Evolutionary conservation across 1,284 basidiomycete genomes (phyloP), one percentile per base, ranked within the genome.

Genomic region (Ustilago curta): DNA sequence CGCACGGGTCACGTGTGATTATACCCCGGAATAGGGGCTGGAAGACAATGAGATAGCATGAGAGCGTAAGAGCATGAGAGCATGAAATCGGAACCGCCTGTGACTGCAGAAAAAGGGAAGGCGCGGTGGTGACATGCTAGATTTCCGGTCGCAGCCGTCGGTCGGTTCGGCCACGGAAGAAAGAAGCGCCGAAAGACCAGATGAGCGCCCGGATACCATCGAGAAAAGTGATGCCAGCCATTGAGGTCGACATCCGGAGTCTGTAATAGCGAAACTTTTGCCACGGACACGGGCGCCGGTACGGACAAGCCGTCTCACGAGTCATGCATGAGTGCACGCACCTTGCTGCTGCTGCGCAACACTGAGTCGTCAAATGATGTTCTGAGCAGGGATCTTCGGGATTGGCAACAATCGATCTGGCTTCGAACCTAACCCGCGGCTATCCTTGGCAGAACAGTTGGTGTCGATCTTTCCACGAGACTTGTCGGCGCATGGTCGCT

Each of bases 321-420:
- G 16, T 29, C 32, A 35, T 66, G 51, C 52, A 55, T 21, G 18
- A 31, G 40, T 37, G 63, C 51, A 55, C 56, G 48, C 21, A 40
- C 63, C 57, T 40, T 35, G 21, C 45, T 12, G 52, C 39, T 37
- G 11, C 35, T 32, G 40, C 39, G 9, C 45, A 49, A 45, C 49
- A 54, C 14, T 19, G 29, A 9, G 4, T 51, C 31, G 35, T 12
- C 21, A 32, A 39, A 31, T 19, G 25, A 11, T 42, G 18, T 42
- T 29, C 2, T 4, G 35, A 37, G 35, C 35, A 37, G 35, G 35
- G 35, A 14, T 37, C 42, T 45, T 55, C 43, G 39, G 31, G 14
- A 12, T 40, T 51, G 39, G 31, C 27, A 37, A 37, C 35, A 37
- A 37, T 37, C 35, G 35, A 37, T 37, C 35, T 14, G 35, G 35